Conservation (phyloP, 2,329 filamentous ascomycete species). For the Trichoderma citrinoviride region DNA sequence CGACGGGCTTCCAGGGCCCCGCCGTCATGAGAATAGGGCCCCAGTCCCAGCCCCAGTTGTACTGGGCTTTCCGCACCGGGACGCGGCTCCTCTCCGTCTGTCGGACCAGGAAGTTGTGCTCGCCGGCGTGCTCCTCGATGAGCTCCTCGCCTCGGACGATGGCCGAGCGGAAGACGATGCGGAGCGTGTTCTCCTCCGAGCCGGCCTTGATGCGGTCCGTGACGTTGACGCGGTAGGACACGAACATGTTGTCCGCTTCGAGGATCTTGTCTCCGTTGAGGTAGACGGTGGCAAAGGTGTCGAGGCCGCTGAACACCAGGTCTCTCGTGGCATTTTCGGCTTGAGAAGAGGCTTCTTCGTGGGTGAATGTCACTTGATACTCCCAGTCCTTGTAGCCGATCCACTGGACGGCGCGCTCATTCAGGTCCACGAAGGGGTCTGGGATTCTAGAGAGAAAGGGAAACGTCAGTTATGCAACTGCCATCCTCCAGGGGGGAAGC, state of each 20-base stretch:
- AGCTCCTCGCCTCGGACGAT: slow-evolving; percentile 51
- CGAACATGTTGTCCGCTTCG: slow-evolving; percentile 61
- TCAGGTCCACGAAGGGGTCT: slow-evolving; percentile 60
- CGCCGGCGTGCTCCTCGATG: slow-evolving; percentile 49
- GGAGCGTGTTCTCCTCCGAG: slow-evolving; percentile 44
- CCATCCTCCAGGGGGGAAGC: neutral
- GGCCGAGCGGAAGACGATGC: slow-evolving; percentile 58
- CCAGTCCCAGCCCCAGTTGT: slow-evolving; percentile 73
- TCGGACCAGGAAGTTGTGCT: slow-evolving; percentile 54
- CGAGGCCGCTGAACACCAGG: slow-evolving; percentile 61
- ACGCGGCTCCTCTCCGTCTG: slow-evolving; percentile 43
- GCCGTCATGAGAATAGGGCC: slow-evolving; percentile 61
- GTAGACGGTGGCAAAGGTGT: slow-evolving; percentile 59
- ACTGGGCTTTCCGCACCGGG: slow-evolving; percentile 60
- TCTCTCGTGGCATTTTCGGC: slow-evolving; percentile 32
- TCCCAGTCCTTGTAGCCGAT: slow-evolving; percentile 61
- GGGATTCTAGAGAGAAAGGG: slow-evolving; percentile 42
- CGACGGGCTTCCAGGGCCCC: slow-evolving; percentile 65
- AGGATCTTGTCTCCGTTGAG: slow-evolving; percentile 55
- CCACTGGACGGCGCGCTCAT: slow-evolving; percentile 60
- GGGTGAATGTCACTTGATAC: slow-evolving; percentile 47
- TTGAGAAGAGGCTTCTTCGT: neutral
- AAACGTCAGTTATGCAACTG: neutral
- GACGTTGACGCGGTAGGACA: slow-evolving; percentile 55
- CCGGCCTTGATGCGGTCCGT: slow-evolving; percentile 38